Base-by-base conservation (phyloP, 2,329 filamentous ascomycete species). In the Scedosporium minutisporum region DNA sequence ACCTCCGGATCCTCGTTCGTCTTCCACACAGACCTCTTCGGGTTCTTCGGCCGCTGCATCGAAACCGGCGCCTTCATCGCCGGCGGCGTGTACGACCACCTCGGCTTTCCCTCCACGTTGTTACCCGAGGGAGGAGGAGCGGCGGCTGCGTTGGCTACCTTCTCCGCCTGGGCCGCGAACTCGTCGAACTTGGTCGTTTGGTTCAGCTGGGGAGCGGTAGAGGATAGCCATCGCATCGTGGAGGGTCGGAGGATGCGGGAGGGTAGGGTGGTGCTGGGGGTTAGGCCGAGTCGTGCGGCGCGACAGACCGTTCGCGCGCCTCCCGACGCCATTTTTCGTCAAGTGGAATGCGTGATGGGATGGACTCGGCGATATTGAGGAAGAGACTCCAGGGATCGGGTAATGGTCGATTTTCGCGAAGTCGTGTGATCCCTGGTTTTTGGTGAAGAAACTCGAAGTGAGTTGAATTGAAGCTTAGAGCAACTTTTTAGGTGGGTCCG, bases 1-100 rank as follows among this genome's bases (percentile, higher is more conserved):
- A 81, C 80, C 67, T 78, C 80, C 9, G 90, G 90, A 70, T 93
- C 86, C 21, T 84, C 81, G 75, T 97, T 97, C 73, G 92, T 87
- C 68, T 72, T 72, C 83, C 85, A 93, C 70, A 73, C 70, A 66
- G 80, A 82, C 68, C 76, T 80, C 65, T 68, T 72, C 61, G 77
- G 83, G 69, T 80, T 78, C 75, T 76, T 85, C 71, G 78, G 80
- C 66, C 76, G 81, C 76, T 78, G 85, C 72, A 80, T 82, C 67
- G 76, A 87, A 78, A 90, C 83, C 0, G 86, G 84, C 3, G 87
- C 87, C 75, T 87, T 90, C 80, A 90, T 88, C 63, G 76, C 78
- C 65, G 82, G 77, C 9, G 89, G 89, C 6, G 89, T 92, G 69
- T 86, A 81, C 10, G 83, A 80, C 89, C 89, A 92, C 77, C 88